Conservation (phyloP, 1,139 yeast genomes). For the Chernovozyma aurita region DNA sequence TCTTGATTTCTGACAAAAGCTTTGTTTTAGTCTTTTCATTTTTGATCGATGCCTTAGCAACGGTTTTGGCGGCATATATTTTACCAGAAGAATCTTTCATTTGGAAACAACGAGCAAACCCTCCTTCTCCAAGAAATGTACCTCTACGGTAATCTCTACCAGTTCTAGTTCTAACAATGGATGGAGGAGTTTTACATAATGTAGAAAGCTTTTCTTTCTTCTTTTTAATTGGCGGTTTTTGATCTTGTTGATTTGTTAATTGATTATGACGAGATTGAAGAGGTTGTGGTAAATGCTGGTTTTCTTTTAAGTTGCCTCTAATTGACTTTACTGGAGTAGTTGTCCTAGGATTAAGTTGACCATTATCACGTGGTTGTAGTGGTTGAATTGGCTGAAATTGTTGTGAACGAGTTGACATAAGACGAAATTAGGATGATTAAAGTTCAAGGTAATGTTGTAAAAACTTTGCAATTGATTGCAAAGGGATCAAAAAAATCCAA, state of each 20-base stretch:
- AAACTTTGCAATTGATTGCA: too few species aligned
- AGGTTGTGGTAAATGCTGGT: slow-evolving; percentile 12
- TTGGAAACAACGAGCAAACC: slow-evolving; percentile 97
- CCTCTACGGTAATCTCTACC: slow-evolving; percentile 93
- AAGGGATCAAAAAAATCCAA: too few species aligned
- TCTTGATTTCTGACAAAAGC: slow-evolving; percentile 86
- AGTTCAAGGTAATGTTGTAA: too few species aligned
- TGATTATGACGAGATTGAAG: slow-evolving; percentile 12
- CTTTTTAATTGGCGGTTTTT: slow-evolving; percentile 32
- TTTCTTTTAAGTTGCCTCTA: slow-evolving; percentile 26
- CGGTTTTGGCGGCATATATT: slow-evolving; percentile 94
- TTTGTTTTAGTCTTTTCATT: slow-evolving; percentile 90
- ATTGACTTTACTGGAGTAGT: slow-evolving; percentile 39
- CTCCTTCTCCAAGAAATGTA: slow-evolving; percentile 92
- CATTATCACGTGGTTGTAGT: slow-evolving; percentile 45
- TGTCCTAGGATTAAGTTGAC: slow-evolving; percentile 38
- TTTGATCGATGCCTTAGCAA: slow-evolving; percentile 90
- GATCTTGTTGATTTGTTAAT: slow-evolving; percentile 12
- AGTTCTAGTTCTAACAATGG: slow-evolving; percentile 78
- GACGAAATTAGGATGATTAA: too few species aligned
- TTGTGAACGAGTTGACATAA: slow-evolving; percentile 21
- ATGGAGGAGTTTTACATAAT: slow-evolving; percentile 91
- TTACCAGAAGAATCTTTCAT: slow-evolving; percentile 87
- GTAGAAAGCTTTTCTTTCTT: slow-evolving; percentile 85
- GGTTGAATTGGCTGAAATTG: slow-evolving; percentile 22